Base-by-base conservation (phyloP, 345 rosid genomes). In the Ceriops zippeliana region DNA sequence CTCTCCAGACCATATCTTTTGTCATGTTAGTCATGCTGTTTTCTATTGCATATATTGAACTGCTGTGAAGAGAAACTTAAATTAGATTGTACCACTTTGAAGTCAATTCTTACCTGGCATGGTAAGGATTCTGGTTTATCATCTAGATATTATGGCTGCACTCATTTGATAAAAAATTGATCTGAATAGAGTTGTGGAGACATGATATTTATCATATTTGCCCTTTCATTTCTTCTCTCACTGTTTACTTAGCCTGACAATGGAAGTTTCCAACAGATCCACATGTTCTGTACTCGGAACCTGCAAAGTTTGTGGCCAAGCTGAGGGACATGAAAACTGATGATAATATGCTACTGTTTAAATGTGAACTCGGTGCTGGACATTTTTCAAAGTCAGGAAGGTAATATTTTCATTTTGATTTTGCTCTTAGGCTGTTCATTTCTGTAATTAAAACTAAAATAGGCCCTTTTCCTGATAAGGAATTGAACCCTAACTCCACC, bases 371-470 rank as follows among this genome's bases (percentile, higher is more conserved):
- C 58, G 90, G 98, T 51, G 95, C 96, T 19, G 98, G 98, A 21
- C 98, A 93, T 86, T 89, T 86, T 75, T 89, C 97, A 19, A 93
- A 93, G 76, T 89, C 99, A 0, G 97, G 99, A 73, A 89, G 99
- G 99, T 95, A 80, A 47, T 53, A 22, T 24, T 52, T 16, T 38
- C 22, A 6, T 51, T n/a, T 24, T 4, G 24, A 15, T 24, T 17
- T 10, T 58, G 9, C 24, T 54, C 59, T 34, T 0, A 24, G 30
- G 38, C 52, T 51, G 3, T 30, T 57, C 46, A 27, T 28, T 49
- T 47, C 49, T 8, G 30, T 27, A 19, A 59, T 16, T 21, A 7
- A 70, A 22, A 52, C 20, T 28, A 10, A 17, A 26, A 26, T 19
- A 19, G 51, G 19, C 6, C 2, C 35, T 66, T n/a, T n/a, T n/a